Evolutionary conservation across 495 filamentous ascomycete species (phyloP).

Genomic region (Poronia punctata): DNA sequence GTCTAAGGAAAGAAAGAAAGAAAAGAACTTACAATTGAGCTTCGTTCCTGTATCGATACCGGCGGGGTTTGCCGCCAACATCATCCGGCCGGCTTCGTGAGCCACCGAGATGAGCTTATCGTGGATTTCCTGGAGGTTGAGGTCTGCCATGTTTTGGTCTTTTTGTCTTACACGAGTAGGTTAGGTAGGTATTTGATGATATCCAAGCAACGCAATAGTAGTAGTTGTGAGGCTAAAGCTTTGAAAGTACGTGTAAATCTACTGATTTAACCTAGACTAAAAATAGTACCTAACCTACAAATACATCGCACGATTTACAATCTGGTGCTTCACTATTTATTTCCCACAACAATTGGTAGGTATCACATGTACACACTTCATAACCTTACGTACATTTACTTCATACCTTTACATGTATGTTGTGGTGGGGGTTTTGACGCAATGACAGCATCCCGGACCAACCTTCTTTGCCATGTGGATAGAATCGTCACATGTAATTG

Average conservation of each 20-base stretch:
- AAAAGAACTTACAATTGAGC: conserved; percentile 79
- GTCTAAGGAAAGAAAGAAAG: too few relatives aligned
- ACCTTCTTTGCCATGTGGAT: conserved; percentile 2
- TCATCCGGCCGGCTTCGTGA: conserved; percentile 72
- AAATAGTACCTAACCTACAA: too few relatives aligned
- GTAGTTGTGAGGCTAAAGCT: too few relatives aligned
- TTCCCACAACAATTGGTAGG: too few relatives aligned
- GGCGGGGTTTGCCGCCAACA: conserved; percentile 64
- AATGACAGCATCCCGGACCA: neutral
- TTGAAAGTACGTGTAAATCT: neutral
- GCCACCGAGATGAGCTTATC: conserved; percentile 71
- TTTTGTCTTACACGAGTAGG: neutral
- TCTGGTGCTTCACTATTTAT: too few relatives aligned
- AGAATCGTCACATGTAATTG: neutral
- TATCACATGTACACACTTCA: too few relatives aligned
- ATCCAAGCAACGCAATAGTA: too few relatives aligned
- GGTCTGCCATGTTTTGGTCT: conserved; percentile 37
- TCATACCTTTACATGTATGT: neutral
- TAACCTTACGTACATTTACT: neutral
- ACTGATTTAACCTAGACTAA: neutral
- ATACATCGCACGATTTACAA: neutral
- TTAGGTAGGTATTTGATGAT: too few relatives aligned
- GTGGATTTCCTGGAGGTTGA: conserved; percentile 73
- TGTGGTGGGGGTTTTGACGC: conserved; percentile 2
- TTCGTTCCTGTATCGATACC: conserved; percentile 61